Base-by-base conservation (phyloP, 2,329 filamentous ascomycete genomes). In the Sclerotinia nivalis region DNA sequence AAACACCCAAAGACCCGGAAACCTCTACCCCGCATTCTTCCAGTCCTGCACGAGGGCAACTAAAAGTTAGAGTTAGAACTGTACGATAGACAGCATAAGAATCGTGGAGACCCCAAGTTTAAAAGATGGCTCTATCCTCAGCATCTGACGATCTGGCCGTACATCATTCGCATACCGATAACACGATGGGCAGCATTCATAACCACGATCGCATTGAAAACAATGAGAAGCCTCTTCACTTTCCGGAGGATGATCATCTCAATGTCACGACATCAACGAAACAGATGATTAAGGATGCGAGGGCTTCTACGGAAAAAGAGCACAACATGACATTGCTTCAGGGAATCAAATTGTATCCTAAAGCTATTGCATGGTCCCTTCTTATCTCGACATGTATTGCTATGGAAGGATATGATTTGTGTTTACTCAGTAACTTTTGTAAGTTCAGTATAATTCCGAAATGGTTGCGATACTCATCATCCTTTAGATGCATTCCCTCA, bases 341-440 rank as follows among this genome's bases (percentile, higher is more conserved):
- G 50, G 73, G 75, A 20, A 59, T 77, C 68, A 73, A 43, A 22
- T 71, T 70, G 22, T 76, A 76, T 37, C 75, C 75, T 4, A 74
- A 73, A 62, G 75, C 75, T 12, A 70, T 75, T 12, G 70, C 73
- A 4, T 82, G 79, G 76, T 80, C 79, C 6, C 71, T 81, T 28
- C 55, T 80, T 43, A 75, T 82, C 20, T 82, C 80, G 0, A 77
- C 78, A 22, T 77, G 79, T 6, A 80, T 82, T 50, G 74, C 81
- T 50, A 82, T 82, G 81, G 81, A 82, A 72, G 80, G 81, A 25
- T 82, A 82, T 61, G 81, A 82, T 71, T 76, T 76, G 0, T 78
- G 76, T 28, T 71, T 82, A 1, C 72, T 81, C 54, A 75, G 74
- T 22, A 79, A 77, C 31, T 78, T 81, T 69, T 80, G 76, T 69